Conservation (phyloP, 2,329 filamentous ascomycete genomes). For the Dothistroma pini region DNA sequence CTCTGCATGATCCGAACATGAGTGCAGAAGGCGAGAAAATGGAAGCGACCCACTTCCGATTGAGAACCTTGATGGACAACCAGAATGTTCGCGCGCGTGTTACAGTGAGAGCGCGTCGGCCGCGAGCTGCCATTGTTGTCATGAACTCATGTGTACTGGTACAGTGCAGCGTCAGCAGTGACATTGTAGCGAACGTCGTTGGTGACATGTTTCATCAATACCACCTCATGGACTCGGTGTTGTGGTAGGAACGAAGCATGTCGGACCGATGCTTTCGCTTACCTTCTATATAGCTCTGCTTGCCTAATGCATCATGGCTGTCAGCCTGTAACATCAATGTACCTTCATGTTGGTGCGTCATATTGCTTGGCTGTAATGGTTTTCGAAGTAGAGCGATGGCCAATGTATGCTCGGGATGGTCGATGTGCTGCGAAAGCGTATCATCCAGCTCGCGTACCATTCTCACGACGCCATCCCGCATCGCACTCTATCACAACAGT, state of each 20-base stretch:
- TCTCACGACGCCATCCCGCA: neutral
- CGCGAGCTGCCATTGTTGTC: neutral
- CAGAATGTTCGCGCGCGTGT: neutral
- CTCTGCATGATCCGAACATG: neutral
- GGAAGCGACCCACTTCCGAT: conserved; percentile 4
- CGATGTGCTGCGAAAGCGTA: neutral
- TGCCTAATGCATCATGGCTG: neutral
- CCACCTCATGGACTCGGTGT: neutral
- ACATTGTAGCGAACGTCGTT: neutral
- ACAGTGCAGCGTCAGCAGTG: neutral
- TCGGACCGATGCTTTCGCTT: neutral
- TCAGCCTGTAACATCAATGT: neutral
- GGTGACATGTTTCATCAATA: neutral
- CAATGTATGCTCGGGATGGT: neutral
- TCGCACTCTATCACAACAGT: neutral
- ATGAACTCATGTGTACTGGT: neutral
- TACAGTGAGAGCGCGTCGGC: neutral
- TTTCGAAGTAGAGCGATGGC: too few species aligned
- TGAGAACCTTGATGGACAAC: conserved; percentile 4
- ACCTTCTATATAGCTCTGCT: neutral
- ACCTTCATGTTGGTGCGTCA: neutral
- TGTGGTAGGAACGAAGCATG: neutral
- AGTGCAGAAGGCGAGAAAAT: neutral
- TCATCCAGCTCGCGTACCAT: neutral
- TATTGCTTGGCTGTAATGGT: neutral